phyloP scores from a whole-genome alignment of 2,329 filamentous ascomycete genomes.

The Hypoxylon sp. region DNA sequence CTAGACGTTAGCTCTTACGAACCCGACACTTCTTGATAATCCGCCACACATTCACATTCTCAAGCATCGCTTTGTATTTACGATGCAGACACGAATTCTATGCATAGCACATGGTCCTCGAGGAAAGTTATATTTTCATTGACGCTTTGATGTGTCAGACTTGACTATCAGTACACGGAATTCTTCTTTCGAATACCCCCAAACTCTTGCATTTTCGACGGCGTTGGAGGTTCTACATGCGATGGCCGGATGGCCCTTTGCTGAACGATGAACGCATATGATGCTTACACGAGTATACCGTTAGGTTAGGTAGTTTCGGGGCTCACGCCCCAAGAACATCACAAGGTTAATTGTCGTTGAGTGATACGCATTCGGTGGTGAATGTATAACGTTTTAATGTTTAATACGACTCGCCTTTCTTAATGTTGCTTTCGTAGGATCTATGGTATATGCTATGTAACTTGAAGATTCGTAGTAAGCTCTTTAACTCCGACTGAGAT shows the following conservation, averaged over 20 bases:
- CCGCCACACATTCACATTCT: neutral
- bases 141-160: constrained; percentile 4
- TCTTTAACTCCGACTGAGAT: constrained; percentile 21
- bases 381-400: neutral
- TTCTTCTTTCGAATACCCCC: constrained; percentile 30
- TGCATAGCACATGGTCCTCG: constrained; percentile 1
- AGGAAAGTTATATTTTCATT: constrained; percentile 2
- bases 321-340: neutral
- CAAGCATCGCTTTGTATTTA: neutral
- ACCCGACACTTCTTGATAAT: neutral
- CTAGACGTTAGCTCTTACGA: neutral
- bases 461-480: neutral
- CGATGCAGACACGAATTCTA: constrained; percentile 18
- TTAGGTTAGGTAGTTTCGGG: neutral
- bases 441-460: neutral
- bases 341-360: neutral
- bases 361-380: neutral
- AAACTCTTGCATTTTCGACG: constrained; percentile 33
- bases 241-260: neutral
- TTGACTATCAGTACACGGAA: neutral
- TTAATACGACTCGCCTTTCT: neutral
- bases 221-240: constrained; percentile 29
- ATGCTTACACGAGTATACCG: neutral
- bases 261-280: constrained; percentile 4
- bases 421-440: neutral